Base-by-base conservation (phyloP, 208 protist genomes). In the Crithidia expoeki region DNA sequence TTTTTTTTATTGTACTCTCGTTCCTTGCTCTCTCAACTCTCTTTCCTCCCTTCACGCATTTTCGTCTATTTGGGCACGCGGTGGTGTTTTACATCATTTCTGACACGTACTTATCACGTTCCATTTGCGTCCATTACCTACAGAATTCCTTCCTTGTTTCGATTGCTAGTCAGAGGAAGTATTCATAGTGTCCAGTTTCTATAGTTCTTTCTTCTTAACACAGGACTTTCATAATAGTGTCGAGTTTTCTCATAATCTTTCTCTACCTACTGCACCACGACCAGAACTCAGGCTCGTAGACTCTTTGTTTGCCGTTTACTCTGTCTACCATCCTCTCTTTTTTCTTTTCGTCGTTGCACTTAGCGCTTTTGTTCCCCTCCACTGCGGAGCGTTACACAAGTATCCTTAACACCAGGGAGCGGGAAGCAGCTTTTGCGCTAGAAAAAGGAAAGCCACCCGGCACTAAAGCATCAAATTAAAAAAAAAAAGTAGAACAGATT, bases 101-200 rank as follows among this genome's bases (percentile, higher is more conserved):
- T n/a, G n/a, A n/a, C n/a, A n/a, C n/a, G n/a, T n/a, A n/a, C n/a
- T n/a, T n/a, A n/a, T n/a, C n/a, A n/a, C n/a, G n/a, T n/a, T n/a
- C n/a, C n/a, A n/a, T n/a, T n/a, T n/a, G n/a, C n/a, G n/a, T n/a
- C n/a, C n/a, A n/a, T n/a, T n/a, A n/a, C n/a, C 56, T 49, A 44
- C 17, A 64, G 58, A 64, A 52, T 64, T 38, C 58, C 52, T 52
- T 62, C 57, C 42, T 38, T 23, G 30, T 23, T 33, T 27, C 56
- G 30, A 5, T 49, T 50, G n/a, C 34, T 49, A 40, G 9, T 16
- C 5, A 17, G 25, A 42, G 25, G 60, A 30, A 42, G 21, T 67
- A 71, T 68, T 77, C 42, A 46, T 33, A 38, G 17, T 27, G 30
- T 32, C 52, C 16, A 50, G 12, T 40, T 51, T 25, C 38, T 10